Evolutionary conservation across 305 asterid species (phyloP).

Genomic region (Fraxinus floribunda): DNA sequence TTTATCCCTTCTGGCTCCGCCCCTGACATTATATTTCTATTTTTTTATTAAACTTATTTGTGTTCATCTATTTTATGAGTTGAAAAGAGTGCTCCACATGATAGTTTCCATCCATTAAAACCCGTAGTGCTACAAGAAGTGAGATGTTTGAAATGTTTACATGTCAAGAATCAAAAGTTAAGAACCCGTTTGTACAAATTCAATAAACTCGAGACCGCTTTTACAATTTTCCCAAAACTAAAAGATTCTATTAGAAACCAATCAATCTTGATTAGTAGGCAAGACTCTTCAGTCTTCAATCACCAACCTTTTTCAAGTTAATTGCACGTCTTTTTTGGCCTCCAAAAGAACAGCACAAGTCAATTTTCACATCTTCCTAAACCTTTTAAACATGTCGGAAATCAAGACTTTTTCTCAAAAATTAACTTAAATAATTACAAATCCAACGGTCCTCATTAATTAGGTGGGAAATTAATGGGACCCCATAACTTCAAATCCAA

Average conservation of each 20-base stretch:
- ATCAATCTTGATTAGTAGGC: neutral
- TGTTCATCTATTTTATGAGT: neutral
- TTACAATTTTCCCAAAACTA: neutral
- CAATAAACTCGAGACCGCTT: neutral
- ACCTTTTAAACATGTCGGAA: neutral
- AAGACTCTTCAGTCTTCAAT: neutral
- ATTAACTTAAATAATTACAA: neutral
- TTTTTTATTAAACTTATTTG: neutral
- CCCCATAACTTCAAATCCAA: neutral
- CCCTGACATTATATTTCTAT: no score
- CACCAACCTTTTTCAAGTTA: neutral
- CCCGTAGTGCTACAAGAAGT: neutral
- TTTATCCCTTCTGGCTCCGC: no score
- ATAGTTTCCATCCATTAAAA: neutral
- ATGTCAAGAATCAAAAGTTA: neutral
- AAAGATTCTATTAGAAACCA: neutral
- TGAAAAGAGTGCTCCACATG: neutral
- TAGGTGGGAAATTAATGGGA: neutral
- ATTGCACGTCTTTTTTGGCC: neutral
- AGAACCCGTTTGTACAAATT: neutral
- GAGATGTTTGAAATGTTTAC: neutral
- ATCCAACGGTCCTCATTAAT: neutral
- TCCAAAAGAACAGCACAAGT: neutral
- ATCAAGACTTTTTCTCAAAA: neutral
- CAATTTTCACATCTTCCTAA: neutral